These are phyloP conservation scores for Voacanga thouarsii DNA, from an alignment of 257 asterid species.

Conservation along the genomic window DNA sequence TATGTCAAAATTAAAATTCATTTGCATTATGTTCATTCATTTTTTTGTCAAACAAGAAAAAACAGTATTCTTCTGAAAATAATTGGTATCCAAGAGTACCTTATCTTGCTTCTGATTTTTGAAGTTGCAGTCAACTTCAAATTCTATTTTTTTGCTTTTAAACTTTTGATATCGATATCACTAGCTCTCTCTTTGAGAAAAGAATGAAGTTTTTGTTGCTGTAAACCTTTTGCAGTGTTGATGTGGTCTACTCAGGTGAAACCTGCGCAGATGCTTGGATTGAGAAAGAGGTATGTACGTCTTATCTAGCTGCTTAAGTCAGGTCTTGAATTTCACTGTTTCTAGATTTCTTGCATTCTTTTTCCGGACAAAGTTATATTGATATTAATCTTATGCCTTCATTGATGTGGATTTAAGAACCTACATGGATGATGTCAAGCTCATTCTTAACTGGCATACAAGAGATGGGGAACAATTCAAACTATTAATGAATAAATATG, in stretches of 20 bases:
- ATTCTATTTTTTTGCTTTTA: not conserved
- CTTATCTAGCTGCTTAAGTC: constrained; percentile 17
- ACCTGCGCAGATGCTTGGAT: constrained; percentile 98
- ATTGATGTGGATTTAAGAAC: not conserved
- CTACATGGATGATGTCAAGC: not conserved
- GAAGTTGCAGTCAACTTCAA: not conserved
- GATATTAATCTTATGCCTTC: not conserved
- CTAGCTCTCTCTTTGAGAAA: constrained; percentile 9
- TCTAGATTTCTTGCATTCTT: not conserved
- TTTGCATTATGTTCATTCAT: too few species aligned
- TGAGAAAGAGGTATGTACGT: constrained; percentile 80
- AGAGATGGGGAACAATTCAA: not conserved
- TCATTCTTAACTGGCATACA: not conserved
- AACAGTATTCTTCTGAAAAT: too few species aligned
- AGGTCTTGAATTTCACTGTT: not conserved
- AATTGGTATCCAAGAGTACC: too few species aligned
- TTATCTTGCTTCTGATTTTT: not conserved
- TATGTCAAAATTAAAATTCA: too few species aligned
- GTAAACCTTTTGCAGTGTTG: constrained; percentile 59
- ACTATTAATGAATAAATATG: too few species aligned
- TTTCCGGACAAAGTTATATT: not conserved
- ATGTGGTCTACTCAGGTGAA: constrained; percentile 70
- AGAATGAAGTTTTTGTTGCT: constrained; percentile 9
- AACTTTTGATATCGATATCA: not conserved
- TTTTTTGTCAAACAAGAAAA: too few species aligned